Evolutionary conservation across 2,329 filamentous ascomycete genomes (phyloP).

Genomic region (Albophoma yamanashiensis): DNA sequence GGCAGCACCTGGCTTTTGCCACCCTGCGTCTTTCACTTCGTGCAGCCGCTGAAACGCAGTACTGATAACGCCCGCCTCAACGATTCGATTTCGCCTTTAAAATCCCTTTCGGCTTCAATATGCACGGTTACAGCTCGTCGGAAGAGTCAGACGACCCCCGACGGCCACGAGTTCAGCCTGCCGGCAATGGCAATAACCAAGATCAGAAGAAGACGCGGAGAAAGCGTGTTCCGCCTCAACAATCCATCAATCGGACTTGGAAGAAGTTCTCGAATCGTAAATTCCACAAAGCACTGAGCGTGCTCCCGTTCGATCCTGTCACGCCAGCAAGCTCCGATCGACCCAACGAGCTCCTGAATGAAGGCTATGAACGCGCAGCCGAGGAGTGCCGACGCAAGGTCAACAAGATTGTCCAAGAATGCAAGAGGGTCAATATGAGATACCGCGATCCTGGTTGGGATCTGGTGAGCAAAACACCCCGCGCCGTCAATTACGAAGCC

Average conservation of each 20-base stretch:
- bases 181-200: conserved; percentile 19
- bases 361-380: conserved; percentile 52
- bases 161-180: conserved; percentile 22
- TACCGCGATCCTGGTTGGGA: conserved; percentile 60
- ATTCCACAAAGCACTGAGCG: conserved; percentile 54
- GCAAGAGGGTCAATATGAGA: conserved; percentile 65
- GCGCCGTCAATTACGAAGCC: background rate
- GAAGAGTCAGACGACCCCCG: conserved; percentile 38
- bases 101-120: conserved; percentile 3
- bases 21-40: too few relatives aligned
- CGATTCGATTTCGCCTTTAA: background rate
- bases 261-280: conserved; percentile 45
- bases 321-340: conserved; percentile 36
- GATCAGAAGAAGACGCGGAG: conserved; percentile 45
- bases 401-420: conserved; percentile 52
- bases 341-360: conserved; percentile 48
- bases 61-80: background rate
- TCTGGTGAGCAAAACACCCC: conserved; percentile 30
- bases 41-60: background rate
- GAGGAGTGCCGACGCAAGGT: conserved; percentile 54
- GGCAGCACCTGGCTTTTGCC: background rate
- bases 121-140: conserved; percentile 39
- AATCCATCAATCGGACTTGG: conserved; percentile 58
- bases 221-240: conserved; percentile 50
- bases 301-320: conserved; percentile 55